Evolutionary conservation across 2,329 filamentous ascomycete species (phyloP).

Genomic region (Penicillium verrucosum): DNA sequence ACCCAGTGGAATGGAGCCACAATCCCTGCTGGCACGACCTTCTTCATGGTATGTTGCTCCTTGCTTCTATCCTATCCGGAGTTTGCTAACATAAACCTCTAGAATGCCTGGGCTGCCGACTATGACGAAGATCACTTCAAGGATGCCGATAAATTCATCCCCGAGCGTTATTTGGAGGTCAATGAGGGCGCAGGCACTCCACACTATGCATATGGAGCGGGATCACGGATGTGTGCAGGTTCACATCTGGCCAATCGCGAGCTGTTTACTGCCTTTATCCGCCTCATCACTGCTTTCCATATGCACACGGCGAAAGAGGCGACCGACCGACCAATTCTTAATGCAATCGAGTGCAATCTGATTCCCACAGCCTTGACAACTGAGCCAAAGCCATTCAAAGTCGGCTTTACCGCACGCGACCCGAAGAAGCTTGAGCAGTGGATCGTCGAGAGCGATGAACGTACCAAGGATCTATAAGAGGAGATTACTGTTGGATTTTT

Average conservation of each 20-base stretch:
- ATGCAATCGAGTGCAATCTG: constrained; percentile 57
- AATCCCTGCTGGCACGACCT: constrained; percentile 73
- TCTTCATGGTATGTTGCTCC: constrained; percentile 62
- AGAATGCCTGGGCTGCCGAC: constrained; percentile 72
- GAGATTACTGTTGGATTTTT: neutral
- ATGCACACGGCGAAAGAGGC: constrained; percentile 49
- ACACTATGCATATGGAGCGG: constrained; percentile 62
- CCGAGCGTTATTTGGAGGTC: constrained; percentile 65
- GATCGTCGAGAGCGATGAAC: constrained; percentile 53
- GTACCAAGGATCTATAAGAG: constrained; percentile 48
- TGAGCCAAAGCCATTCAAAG: constrained; percentile 62
- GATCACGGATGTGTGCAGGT: constrained; percentile 62
- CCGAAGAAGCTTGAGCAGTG: constrained; percentile 48
- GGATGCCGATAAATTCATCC: constrained; percentile 60
- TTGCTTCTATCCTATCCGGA: neutral
- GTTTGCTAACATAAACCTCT: neutral
- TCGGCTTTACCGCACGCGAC: constrained; percentile 53
- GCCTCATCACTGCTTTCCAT: constrained; percentile 58
- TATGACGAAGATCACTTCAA: constrained; percentile 69
- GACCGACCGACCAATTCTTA: constrained; percentile 52
- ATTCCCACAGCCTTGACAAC: constrained; percentile 59
- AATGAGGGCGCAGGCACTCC: constrained; percentile 53
- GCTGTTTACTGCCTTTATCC: constrained; percentile 59
- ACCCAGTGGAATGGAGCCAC: constrained; percentile 64
- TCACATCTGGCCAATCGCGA: constrained; percentile 63